Evolutionary conservation across 1,284 basidiomycete genomes (phyloP).

Genomic region (Calocybe gambosa): DNA sequence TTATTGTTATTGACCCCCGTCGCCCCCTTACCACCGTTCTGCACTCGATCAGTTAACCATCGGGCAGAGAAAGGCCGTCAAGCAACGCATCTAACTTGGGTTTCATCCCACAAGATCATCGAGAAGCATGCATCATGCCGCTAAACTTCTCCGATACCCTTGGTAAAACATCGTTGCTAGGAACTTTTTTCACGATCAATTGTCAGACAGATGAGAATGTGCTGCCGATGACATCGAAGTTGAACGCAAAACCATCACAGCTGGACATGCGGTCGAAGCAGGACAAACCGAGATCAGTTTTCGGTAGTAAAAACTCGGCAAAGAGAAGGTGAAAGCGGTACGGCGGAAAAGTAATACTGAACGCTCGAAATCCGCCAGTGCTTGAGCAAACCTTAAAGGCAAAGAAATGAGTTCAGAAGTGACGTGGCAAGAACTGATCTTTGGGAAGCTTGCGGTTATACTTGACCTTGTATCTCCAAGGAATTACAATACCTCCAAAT

Average conservation of each 20-base stretch:
- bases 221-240: neutral
- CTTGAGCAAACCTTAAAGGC: neutral
- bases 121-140: slow-evolving; percentile 9
- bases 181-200: neutral
- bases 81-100: neutral
- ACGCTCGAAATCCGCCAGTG: neutral
- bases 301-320: neutral
- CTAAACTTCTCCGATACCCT: slow-evolving; percentile 7
- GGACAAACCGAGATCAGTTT: neutral
- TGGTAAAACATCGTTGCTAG: neutral
- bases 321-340: slow-evolving; percentile 1
- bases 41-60: neutral
- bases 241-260: neutral
- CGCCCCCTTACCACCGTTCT: neutral
- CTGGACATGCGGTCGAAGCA: neutral
- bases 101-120: no score
- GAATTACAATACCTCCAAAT: neutral
- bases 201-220: neutral
- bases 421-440: slow-evolving; percentile 1
- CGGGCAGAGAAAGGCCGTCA: neutral
- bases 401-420: neutral
- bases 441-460: neutral
- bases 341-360: neutral
- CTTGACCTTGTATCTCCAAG: slow-evolving; percentile 5
- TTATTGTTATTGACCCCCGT: neutral